phyloP scores from a whole-genome alignment of 768 basidiomycete genomes.

The Lentinula boryana region DNA sequence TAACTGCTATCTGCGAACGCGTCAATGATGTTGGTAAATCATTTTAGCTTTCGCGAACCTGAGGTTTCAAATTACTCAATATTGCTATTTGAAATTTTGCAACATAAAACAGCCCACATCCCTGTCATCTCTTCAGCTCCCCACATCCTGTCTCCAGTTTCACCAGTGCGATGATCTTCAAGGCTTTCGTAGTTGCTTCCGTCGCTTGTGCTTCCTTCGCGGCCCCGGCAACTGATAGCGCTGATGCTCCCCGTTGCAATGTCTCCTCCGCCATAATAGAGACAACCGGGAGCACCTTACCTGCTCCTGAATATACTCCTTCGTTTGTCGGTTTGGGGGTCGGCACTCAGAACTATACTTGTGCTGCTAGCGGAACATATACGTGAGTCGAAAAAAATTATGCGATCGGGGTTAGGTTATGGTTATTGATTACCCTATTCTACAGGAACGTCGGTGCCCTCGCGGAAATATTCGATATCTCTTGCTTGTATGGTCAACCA shows the following conservation, averaged over 20 bases:
- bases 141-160: neutral
- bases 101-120: too few relatives aligned
- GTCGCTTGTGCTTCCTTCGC: neutral
- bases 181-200: neutral
- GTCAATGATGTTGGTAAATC: too few relatives aligned
- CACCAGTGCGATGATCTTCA: neutral
- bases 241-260: conserved; percentile 2
- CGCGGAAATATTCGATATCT: conserved; percentile 51
- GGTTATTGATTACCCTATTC: neutral
- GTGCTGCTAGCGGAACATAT: conserved; percentile 34
- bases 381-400: conserved; percentile 26
- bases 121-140: too few relatives aligned
- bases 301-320: conserved; percentile 26
- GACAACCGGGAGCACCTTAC: conserved; percentile 21
- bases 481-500: conserved; percentile 34
- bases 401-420: neutral
- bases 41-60: too few relatives aligned
- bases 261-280: conserved; percentile 17
- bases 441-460: conserved; percentile 41
- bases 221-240: neutral
- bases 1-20: too few relatives aligned
- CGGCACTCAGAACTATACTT: conserved; percentile 54
- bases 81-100: too few relatives aligned
- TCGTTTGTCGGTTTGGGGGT: conserved; percentile 39
- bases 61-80: too few relatives aligned